Conservation (phyloP, 352 stramenopile species). For the Globisporangium nodosum region DNA sequence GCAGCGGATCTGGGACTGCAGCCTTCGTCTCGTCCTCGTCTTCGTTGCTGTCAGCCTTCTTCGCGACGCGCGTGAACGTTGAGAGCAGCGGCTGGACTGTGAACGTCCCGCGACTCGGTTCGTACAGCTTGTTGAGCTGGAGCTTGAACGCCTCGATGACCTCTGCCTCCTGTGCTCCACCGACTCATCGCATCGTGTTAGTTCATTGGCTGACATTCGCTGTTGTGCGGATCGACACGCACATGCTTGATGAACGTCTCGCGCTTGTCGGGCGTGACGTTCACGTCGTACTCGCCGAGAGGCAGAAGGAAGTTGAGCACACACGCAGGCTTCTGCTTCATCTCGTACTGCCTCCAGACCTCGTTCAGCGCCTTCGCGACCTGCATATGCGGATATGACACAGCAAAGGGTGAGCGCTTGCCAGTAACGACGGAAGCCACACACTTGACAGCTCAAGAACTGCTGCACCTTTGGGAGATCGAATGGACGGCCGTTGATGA, state of each 20-base stretch:
- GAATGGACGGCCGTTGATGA: slow-evolving; percentile 95
- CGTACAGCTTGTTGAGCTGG: slow-evolving; percentile 51
- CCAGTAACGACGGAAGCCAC: slow-evolving; percentile 2
- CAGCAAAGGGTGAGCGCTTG: too few relatives aligned
- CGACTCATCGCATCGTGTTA: background rate
- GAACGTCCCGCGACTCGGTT: slow-evolving; percentile 56
- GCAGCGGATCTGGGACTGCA: background rate
- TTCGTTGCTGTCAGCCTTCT: background rate
- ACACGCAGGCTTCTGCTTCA: slow-evolving; percentile 92
- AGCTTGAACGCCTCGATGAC: slow-evolving; percentile 58
- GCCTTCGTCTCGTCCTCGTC: background rate
- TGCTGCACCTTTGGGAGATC: slow-evolving; percentile 78
- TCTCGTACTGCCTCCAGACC: slow-evolving; percentile 88
- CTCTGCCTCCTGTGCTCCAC: slow-evolving; percentile 27
- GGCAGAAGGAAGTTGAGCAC: slow-evolving; percentile 91
- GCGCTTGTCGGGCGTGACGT: slow-evolving; percentile 96
- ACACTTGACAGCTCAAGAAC: background rate
- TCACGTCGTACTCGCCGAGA: slow-evolving; percentile 92
- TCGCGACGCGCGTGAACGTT: slow-evolving; percentile 20
- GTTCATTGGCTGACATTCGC: too few relatives aligned
- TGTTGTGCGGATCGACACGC: slow-evolving; percentile 4
- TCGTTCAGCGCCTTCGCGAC: slow-evolving; percentile 80
- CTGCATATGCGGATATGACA: slow-evolving; percentile 9
- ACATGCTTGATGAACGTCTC: slow-evolving; percentile 88
- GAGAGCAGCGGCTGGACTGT: slow-evolving; percentile 53